Evolutionary conservation across 1,139 yeast genomes (phyloP).

Genomic region (Geotrichum siamense): DNA sequence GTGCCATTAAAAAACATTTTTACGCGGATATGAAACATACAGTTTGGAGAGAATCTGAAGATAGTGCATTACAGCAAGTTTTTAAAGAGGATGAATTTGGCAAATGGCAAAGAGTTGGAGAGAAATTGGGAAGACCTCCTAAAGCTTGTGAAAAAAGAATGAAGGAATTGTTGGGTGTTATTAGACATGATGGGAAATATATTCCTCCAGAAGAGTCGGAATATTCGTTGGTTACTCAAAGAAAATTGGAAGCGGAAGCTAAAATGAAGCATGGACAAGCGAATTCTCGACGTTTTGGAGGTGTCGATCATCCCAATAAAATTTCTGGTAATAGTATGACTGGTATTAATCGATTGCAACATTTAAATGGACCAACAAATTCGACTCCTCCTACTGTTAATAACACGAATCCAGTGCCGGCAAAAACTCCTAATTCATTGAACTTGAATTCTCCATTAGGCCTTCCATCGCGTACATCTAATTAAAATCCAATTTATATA

Average conservation of each 20-base stretch:
- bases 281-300: too few relatives aligned
- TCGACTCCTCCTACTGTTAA: too few relatives aligned
- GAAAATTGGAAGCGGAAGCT: conserved; percentile 10
- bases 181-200: conserved; percentile 12
- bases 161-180: conserved; percentile 15
- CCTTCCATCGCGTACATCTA: too few relatives aligned
- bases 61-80: conserved; percentile 24
- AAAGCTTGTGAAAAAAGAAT: conserved; percentile 29
- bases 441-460: too few relatives aligned
- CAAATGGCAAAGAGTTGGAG: conserved; percentile 30
- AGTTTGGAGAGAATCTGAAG: conserved; percentile 29
- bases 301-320: neutral
- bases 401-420: too few relatives aligned
- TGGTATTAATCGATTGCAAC: too few relatives aligned
- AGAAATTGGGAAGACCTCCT: conserved; percentile 28
- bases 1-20: conserved; percentile 32
- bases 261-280: conserved; percentile 5
- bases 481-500: too few relatives aligned
- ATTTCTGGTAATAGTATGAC: neutral
- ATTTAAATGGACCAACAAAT: too few relatives aligned
- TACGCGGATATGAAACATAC: conserved; percentile 33
- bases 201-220: conserved; percentile 17
- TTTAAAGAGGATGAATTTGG: conserved; percentile 27
- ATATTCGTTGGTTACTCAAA: conserved; percentile 15
- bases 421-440: too few relatives aligned